These are phyloP conservation scores for Xylaria sp. DNA, from an alignment of 2,329 filamentous ascomycete species.

Conservation along the genomic window DNA sequence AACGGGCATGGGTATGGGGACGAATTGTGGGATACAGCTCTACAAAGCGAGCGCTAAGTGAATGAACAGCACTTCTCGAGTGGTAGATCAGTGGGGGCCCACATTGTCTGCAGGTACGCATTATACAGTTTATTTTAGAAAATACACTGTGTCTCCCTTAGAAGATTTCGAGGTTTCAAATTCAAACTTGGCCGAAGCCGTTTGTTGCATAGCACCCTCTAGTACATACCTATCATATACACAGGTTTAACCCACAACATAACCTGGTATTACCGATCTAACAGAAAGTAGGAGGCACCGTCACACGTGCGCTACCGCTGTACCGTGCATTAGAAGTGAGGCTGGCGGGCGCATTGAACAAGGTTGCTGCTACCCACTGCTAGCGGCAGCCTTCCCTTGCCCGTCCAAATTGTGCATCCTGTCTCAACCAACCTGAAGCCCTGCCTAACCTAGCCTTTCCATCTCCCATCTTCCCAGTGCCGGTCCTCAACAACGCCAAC, in stretches of 20 bases:
- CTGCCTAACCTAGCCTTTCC: not conserved
- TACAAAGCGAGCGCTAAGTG: too few relatives aligned
- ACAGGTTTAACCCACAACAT: too few relatives aligned
- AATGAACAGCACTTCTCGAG: too few relatives aligned
- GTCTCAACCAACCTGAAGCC: conserved; percentile 1
- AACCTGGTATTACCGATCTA: too few relatives aligned
- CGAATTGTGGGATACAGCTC: too few relatives aligned
- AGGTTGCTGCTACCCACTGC: not conserved
- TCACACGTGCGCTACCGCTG: not conserved
- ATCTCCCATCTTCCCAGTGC: conserved; percentile 4
- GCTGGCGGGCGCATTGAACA: conserved; percentile 12
- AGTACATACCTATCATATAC: not conserved
- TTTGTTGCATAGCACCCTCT: not conserved
- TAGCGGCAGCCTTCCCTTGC: conserved; percentile 19
- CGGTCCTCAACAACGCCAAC: conserved; percentile 15
- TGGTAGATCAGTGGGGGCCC: too few relatives aligned
- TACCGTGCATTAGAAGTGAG: not conserved
- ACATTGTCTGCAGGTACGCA: too few relatives aligned
- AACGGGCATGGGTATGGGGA: too few relatives aligned
- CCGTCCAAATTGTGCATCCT: conserved; percentile 29
- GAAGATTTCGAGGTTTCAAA: too few relatives aligned
- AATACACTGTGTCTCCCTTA: too few relatives aligned
- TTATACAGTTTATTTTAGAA: too few relatives aligned
- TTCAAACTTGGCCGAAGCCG: not conserved
- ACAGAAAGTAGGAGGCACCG: too few relatives aligned